Evolutionary conservation across 2,329 filamentous ascomycete genomes (phyloP), one percentile per base, ranked within the genome.

Genomic region (Alternaria incomplexa): DNA sequence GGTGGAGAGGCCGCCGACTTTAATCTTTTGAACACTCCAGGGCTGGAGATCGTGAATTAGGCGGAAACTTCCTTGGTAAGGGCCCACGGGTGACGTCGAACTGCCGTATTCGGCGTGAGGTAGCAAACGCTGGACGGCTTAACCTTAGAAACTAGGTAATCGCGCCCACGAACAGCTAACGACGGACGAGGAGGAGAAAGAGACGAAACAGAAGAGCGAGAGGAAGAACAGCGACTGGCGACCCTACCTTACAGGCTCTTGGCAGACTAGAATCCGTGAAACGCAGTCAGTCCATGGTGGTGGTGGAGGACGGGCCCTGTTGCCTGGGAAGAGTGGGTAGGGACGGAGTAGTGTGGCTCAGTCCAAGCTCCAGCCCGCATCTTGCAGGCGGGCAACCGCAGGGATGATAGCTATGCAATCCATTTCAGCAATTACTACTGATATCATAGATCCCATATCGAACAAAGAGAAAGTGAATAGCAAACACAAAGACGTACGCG

Each of bases 281-380:
- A 62, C 61, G 59, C 11, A 22, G 53, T 36, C 32, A 45, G 47
- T 53, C 44, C 61, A 59, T 52, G 45, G 62, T 56, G 56, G 57
- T 17, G 57, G 56, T 63, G 53, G 40, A 61, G 46, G 43, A 62
- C 52, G 52, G 59, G 57, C 45, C 62, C 58, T 63, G 67, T 61
- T 71, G 71, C 69, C 69, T 69, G 61, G 62, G 67, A 60, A 59
- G 46, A 48, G 52, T 57, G 66, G 62, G 67, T 61, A 59, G 57
- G 58, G 64, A 58, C 62, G 58, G 43, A 59, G 56, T 36, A 40
- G 36, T 40, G 36, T 40, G 36, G 36, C 36, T 40, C 36, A 40
- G 36, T 40, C 56, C 56, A 53, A 55, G 36, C 54, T 47, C 45
- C 48, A 60, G 52, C 56, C 56, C 54, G 58, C 66, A 48, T 46